Conservation (phyloP, 2,329 filamentous ascomycete species). For the Diaporthe australafricana region DNA sequence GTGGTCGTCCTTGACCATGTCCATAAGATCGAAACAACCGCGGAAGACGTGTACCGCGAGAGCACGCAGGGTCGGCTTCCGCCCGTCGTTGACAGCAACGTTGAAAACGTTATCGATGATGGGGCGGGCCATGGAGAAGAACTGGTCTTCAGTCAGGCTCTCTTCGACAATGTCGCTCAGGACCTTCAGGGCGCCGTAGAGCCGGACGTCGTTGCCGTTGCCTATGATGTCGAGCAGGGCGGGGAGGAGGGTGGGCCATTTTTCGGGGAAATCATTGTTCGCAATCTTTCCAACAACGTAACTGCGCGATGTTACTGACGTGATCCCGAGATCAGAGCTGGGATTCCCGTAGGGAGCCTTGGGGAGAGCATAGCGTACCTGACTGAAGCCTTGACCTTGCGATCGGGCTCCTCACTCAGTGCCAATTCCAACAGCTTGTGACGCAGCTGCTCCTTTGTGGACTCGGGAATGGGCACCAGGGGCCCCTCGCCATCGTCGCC, state of each 20-base stretch:
- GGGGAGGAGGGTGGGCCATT: conserved; percentile 92
- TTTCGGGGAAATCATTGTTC: conserved; percentile 89
- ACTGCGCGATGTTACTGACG: conserved; percentile 50
- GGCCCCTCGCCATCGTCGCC: conserved; percentile 71
- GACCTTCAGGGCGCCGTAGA: conserved; percentile 91
- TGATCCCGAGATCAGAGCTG: conserved; percentile 25
- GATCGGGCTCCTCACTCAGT: conserved; percentile 77
- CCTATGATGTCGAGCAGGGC: conserved; percentile 82
- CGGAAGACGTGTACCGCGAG: conserved; percentile 92
- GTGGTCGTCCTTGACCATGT: conserved; percentile 96
- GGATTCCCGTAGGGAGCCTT: not conserved
- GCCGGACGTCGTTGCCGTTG: conserved; percentile 79
- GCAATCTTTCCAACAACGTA: conserved; percentile 93
- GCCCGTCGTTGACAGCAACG: conserved; percentile 80
- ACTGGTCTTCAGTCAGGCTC: conserved; percentile 92
- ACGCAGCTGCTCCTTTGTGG: conserved; percentile 79
- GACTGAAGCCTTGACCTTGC: conserved; percentile 89
- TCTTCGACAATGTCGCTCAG: conserved; percentile 92
- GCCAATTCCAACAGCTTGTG: conserved; percentile 81
- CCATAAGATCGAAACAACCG: conserved; percentile 91
- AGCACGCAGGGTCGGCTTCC: conserved; percentile 82
- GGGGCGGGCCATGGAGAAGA: conserved; percentile 88
- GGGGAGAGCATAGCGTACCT: conserved; percentile 66
- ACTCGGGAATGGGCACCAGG: conserved; percentile 76
- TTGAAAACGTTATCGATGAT: conserved; percentile 87